Percentiles rank a stretch among this genome's conserved stretches.
Conservation (phyloP, 148 eudicot species). For the Rhododendron henanense region DNA sequence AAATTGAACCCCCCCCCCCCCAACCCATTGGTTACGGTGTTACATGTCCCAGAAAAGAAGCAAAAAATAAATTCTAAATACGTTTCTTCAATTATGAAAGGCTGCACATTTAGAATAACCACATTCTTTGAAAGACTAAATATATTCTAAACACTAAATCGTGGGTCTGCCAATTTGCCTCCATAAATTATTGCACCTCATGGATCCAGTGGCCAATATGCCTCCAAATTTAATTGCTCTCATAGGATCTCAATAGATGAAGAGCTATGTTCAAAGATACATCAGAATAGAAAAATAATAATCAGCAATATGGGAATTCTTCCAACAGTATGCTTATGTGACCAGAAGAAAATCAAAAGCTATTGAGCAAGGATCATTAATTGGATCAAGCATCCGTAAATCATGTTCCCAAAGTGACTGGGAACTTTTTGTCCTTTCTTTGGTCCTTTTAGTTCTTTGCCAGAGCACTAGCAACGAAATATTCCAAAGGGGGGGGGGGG, state of each 20-base stretch:
- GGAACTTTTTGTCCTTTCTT: background rate
- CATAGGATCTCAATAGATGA: background rate
- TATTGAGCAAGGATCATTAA: background rate
- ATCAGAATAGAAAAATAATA: background rate
- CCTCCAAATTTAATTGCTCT: background rate
- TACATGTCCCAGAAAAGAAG: no score
- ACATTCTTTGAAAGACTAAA: background rate
- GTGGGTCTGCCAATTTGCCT: background rate
- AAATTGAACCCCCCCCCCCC: no score
- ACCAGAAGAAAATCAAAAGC: background rate
- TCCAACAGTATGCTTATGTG: background rate
- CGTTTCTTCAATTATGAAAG: no score
- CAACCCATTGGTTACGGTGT: no score
- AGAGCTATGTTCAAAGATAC: background rate
- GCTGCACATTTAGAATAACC: background rate
- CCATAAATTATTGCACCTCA: background rate
- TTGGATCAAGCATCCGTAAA: background rate
- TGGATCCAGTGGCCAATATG: background rate
- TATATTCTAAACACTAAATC: background rate
- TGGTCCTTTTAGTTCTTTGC: background rate
- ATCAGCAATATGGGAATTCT: background rate
- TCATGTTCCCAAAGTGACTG: background rate
- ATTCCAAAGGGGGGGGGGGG: background rate
- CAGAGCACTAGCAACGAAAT: background rate
- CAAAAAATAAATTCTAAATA: no score